Evolutionary conservation across 108 stramenopile species (phyloP), one percentile per base, ranked within the genome.

Genomic region (Mediolabrus comicus): DNA sequence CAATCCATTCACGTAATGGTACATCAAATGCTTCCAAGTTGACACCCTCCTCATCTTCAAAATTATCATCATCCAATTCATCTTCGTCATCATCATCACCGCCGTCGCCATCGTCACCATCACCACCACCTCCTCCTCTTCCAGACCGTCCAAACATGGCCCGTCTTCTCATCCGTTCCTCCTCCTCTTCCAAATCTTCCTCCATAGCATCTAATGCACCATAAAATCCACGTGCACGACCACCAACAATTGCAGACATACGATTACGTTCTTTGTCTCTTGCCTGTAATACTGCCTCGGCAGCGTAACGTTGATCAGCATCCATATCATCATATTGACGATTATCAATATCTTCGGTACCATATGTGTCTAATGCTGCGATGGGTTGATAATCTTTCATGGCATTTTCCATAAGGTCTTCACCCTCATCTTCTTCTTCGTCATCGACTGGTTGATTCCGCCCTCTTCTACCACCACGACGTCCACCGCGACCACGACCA

Each of bases 21-120:
- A 97, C 95, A 62, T 96, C 95, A 79, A 98, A 98, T 51, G 94
- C 94, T 84, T 98, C 97, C 36, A 99, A 74, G 70, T 99, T 97
- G 71, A 99, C 83, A 65, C 87, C 85, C 64, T 94, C 94, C 12
- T 95, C 88, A 3, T 79, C 76, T 57, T 96, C 95, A 80, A 92
- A 86, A 49, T 91, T 91, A 53, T 88, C 95, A 65, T 92, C 87
- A 24, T 89, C 87, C 10, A 72, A 73, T 17, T 90, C 92, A 7
- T 84, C 84, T 52, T 83, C 87, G 43, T 75, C 65, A 5, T 31
- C 76, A 24, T 61, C 59, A 9, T 41, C 65, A 31, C 19, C 63
- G 27, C 54, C 73, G 22, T 33, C 74, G 31, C 79, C 30, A 43
- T 62, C 27, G 54, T 85, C 72, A 39, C 77, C 66, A 43, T 72